Conservation (phyloP, 2,329 filamentous ascomycete genomes). For the Trichoderma afroharzianum region DNA sequence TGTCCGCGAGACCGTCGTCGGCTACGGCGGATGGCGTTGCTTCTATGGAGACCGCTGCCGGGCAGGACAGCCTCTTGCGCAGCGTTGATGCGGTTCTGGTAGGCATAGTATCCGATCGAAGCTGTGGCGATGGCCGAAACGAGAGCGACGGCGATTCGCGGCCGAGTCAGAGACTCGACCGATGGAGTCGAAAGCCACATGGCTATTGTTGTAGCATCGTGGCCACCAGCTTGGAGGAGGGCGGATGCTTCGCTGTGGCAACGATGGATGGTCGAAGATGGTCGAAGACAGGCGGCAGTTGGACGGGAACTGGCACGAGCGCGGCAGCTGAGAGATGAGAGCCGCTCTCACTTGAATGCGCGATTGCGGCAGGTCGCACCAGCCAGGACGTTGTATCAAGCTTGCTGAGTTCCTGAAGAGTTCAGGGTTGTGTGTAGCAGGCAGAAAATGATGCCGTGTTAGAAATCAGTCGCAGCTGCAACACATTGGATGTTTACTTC, state of each 20-base stretch:
- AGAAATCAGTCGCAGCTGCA: background rate
- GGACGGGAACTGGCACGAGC: background rate
- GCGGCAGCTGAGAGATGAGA: background rate
- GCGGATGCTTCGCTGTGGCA: background rate
- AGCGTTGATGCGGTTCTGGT: slow-evolving; percentile 35
- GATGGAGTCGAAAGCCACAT: slow-evolving; percentile 49
- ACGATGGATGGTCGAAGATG: background rate
- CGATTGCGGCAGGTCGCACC: background rate
- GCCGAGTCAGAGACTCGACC: slow-evolving; percentile 53
- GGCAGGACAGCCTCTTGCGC: slow-evolving; percentile 22
- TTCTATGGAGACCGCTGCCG: slow-evolving; percentile 53
- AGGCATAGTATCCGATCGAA: slow-evolving; percentile 58
- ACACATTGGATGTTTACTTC: background rate
- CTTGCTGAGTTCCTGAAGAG: background rate
- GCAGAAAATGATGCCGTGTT: background rate
- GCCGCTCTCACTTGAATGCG: background rate
- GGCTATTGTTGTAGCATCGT: slow-evolving; percentile 34
- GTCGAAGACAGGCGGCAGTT: background rate
- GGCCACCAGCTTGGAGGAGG: slow-evolving; percentile 17
- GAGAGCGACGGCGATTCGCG: slow-evolving; percentile 52
- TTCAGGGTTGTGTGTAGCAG: background rate
- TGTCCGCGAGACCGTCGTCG: slow-evolving; percentile 36
- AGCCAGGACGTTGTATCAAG: background rate
- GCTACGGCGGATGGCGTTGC: slow-evolving; percentile 61
- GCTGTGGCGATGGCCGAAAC: slow-evolving; percentile 54